Base-by-base conservation (phyloP, 2,329 filamentous ascomycete species). In the Rhynchosporium graminicola region DNA sequence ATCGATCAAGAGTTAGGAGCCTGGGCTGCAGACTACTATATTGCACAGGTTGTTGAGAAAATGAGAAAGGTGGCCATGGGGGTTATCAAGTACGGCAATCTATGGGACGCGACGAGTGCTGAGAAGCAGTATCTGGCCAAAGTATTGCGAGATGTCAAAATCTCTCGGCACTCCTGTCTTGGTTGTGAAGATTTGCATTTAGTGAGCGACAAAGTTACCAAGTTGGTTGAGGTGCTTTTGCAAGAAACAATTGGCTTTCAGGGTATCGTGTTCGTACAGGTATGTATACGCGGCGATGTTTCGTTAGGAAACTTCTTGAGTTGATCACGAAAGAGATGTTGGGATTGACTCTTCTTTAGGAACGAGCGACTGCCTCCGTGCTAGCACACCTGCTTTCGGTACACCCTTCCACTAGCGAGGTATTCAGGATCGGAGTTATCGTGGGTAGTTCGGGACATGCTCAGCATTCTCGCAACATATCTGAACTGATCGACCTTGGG, bases 21-120 rank as follows among this genome's bases (percentile, higher is more conserved):
- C 1, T 93, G 88, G 87, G 88, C 88, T 1, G 82, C 83, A 0
- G 87, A 92, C 55, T 82, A 81, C 56, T 92, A 87, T 70, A 82
- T 92, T 9, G 71, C 76, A 60, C 63, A 74, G 33, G 65, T 75
- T 46, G 72, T 79, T 15, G 72, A 79, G n/a, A 75, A 75, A 1
- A 82, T 88, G 65, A 78, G 80, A 1, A 57, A 75, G 73, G 2
- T 82, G 81, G 2, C 78, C 71, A n/a, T 51, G 5, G 65, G 69
- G 28, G 65, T 68, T 10, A 70, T 76, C 61, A 63, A 72, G 12
- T 61, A 71, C 57, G 70, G 78, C n/a, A 73, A 78, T 28, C 73
- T 74, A 0, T 82, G 80, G 77, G 75, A 77, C 2, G 73, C 76
- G 3, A 43, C 67, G 12, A 52, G 29, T 9, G 77, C 79, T 0